Base-by-base conservation (phyloP, 2,329 filamentous ascomycete species). In the Xylariaceae sp. region DNA sequence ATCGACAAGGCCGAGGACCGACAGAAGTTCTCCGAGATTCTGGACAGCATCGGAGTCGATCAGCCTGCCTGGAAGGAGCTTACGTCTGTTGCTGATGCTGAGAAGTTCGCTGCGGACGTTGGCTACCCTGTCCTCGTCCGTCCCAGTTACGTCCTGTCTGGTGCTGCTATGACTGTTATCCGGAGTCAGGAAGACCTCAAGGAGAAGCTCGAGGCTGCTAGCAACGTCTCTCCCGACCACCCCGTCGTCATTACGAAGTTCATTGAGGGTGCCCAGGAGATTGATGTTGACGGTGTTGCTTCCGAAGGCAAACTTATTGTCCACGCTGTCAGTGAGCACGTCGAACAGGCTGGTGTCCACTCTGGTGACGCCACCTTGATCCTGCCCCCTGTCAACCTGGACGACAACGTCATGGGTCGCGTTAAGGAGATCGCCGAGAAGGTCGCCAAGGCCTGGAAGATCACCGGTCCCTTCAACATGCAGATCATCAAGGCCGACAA, bases 401-500 rank as follows among this genome's bases (percentile, higher is more conserved):
- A 96, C 65, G 80, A 88, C 67, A 77, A 76, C 59, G 89, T 88
- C 66, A 89, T 96, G 83, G 85, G 84, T 65, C 90, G 94, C 62
- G 85, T 96, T 72, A 97, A 97, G 85, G 90, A 90, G 68, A 97
- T 99, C 68, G 93, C 94, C 13, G 77, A 92, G 76, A 97, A 96
- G 84, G 92, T 99, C 55, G 94, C 94, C 66, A 89, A 94, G 77
- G 94, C 94, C 52, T 97, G 93, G 91, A 92, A 84, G 72, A 97
- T 97, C 75, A 97, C 92, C 17, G 94, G 94, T 57, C 94, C 94
- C 60, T 99, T 97, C 86, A 99, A 99, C 83, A 97, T 99, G 93
- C 94, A 99, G 74, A 96, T 99, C 77, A 97, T 99, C 83, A 96
- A 96, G 80, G 91, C 89, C 42, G 82, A 90, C 10, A 80, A 88